These are phyloP conservation scores for Podila horticola DNA, from an alignment of 192 early-diverging fungal genomes.

Conservation along the genomic window DNA sequence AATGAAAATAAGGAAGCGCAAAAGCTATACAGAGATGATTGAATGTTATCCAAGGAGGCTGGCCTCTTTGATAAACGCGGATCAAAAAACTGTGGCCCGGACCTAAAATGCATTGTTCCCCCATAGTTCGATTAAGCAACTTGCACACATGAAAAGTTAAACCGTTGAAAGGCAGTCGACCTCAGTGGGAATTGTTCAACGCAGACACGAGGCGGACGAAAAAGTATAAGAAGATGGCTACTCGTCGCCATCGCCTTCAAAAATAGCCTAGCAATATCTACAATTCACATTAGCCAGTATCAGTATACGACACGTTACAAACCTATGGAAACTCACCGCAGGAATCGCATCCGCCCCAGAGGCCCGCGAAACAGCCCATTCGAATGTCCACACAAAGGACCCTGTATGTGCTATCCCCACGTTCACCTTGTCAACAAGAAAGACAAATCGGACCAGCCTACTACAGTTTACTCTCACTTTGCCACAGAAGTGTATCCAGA, in stretches of 20 bases:
- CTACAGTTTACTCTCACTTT: not conserved
- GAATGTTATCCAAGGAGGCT: not conserved
- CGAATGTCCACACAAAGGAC: not conserved
- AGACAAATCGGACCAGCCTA: not conserved
- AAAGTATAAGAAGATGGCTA: no score
- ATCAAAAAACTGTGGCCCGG: no score
- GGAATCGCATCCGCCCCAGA: not conserved
- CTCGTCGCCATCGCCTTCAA: no score
- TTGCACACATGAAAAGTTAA: no score
- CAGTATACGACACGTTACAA: not conserved
- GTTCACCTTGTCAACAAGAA: not conserved
- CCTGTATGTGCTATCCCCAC: conserved; percentile 1
- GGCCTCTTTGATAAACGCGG: not conserved
- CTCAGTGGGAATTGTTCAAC: no score
- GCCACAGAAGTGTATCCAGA: not conserved
- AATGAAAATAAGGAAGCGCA: no score
- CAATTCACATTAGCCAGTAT: not conserved
- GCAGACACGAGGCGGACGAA: no score
- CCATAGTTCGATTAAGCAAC: no score
- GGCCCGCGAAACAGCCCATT: not conserved
- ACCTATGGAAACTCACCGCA: not conserved
- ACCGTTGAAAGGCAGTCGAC: no score
- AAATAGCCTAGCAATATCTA: no score
- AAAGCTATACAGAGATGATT: not conserved
- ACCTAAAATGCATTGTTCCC: no score